These are phyloP conservation scores for Cladosporium sp. DNA, from an alignment of 2,329 filamentous ascomycete genomes.

Conservation along the genomic window DNA sequence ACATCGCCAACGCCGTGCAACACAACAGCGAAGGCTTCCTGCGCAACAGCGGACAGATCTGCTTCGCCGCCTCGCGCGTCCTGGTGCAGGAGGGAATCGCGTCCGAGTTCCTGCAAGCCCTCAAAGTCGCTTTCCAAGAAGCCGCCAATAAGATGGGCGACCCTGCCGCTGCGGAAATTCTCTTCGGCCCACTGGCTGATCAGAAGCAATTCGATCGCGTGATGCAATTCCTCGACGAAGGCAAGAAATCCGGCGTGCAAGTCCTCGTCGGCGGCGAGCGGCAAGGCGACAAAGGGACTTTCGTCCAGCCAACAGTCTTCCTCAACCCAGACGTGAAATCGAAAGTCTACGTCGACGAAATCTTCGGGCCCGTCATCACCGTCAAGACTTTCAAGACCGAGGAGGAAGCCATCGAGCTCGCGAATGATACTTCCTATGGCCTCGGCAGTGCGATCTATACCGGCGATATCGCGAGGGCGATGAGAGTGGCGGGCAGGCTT, in stretches of 20 bases:
- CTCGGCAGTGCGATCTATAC: conserved; percentile 67
- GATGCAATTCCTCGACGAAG: conserved; percentile 25
- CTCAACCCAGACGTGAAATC: conserved; percentile 60
- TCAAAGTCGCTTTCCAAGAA: conserved; percentile 1
- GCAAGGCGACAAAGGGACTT: conserved; percentile 3
- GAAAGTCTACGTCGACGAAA: conserved; percentile 32
- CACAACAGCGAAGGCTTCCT: conserved; percentile 61
- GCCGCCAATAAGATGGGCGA: conserved; percentile 11
- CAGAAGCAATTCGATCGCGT: conserved; percentile 24
- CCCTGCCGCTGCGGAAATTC: neutral
- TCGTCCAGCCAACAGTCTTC: conserved; percentile 10
- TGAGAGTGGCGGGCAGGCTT: conserved; percentile 39
- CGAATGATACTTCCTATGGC: conserved; percentile 68
- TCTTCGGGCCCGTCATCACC: conserved; percentile 41
- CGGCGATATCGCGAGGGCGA: conserved; percentile 51
- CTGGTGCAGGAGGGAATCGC: conserved; percentile 51
- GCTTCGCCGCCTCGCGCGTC: conserved; percentile 52
- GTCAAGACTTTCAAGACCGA: conserved; percentile 38
- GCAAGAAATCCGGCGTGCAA: conserved; percentile 10
- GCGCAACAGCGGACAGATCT: conserved; percentile 54
- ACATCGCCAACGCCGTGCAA: conserved; percentile 41
- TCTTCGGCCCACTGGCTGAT: neutral
- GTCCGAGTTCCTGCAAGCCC: conserved; percentile 1
- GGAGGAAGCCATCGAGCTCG: conserved; percentile 33
- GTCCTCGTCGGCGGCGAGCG: conserved; percentile 12